Base-by-base conservation (phyloP, 768 basidiomycete genomes). In the Hypholoma sublateritium region DNA sequence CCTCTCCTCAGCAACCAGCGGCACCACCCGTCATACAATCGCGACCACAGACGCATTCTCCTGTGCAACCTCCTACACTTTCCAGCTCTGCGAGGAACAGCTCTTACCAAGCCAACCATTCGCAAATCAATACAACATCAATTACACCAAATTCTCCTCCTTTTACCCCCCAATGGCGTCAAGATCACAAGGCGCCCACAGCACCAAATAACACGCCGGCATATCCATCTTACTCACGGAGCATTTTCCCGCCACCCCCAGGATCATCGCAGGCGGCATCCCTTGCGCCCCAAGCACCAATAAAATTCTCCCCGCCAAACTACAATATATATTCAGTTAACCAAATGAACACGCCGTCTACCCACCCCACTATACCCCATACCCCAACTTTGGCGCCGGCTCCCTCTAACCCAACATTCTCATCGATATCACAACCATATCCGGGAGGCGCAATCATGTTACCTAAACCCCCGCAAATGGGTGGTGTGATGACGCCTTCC, bases 401-500 rank as follows among this genome's bases (percentile, higher is more conserved):
- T 25, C 50, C 55, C n/a, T 51, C 41, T 14, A 59, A 59, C 47
- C 49, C 58, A 48, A 17, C 55, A 34, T 34, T 50, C 36, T 57
- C 62, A 12, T 48, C 53, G 45, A 53, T 51, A 14, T 58, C 57
- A 34, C 66, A 57, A 61, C 72, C 53, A 56, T 72, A 51, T 17
- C 44, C 57, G 62, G 13, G 51, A 62, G 44, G 28, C 5, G 28
- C 63, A 9, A 50, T 72, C 19, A 41, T 69, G 1, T 55, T 61
- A 32, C 62, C 62, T 21, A 37, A 58, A 25, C 60, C 70, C n/a
- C 66, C 72, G 5, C 59, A 65, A 32, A 73, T 74, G 67, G 74
- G 55, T 37, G 55, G 79, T 24, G 74, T 91, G 50, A 71, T 92
- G 21, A 75, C 81, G 4, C 91, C 91, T 3, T 85, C 84, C 16